Base-by-base conservation (phyloP, 108 stramenopile genomes). In the Heterococcus sp. region DNA sequence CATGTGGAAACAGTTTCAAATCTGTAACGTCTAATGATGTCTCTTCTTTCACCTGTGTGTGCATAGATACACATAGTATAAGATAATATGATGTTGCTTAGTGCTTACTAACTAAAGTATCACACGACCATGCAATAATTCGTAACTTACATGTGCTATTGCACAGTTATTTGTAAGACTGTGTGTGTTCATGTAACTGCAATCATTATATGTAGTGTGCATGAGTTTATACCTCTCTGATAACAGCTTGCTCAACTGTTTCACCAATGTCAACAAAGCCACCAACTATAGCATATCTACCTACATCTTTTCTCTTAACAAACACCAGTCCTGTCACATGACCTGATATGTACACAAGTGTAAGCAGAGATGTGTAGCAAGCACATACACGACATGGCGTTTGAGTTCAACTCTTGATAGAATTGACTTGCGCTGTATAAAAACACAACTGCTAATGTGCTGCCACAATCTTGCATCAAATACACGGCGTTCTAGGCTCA, bases 181-280 rank as follows among this genome's bases (percentile, higher is more conserved):
- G 46, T 58, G 21, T 21, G 8, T 8, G 46, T 14, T 21, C 46
- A 14, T 58, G 14, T 21, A 58, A 14, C 46, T 58, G 46, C 46
- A 21, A 58, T 58, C 46, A 58, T n/a, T n/a, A n/a, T n/a, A n/a
- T n/a, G 46, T 21, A 58, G 46, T 58, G 46, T 14, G 46, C 46
- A 58, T 8, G 46, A 58, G 21, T 8, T 21, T 58, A 8, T 21
- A 86, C 82, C 65, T 86, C 85, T 37, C 85, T 27, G 29, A 35
- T 38, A 2, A 33, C 75, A 29, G 85, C 85, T 39, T 75, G 36
- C 32, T 84, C 75, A 37, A 83, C 31, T 38, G 85, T 78, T 67
- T 86, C 85, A 28, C 85, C 85, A 37, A 86, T 72, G 29, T 79
- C 66, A 14, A 86, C 85, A 34, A 86, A 86, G 0, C 85, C 85